Conservation (phyloP, 805 yeast species). For the Saccharomycopsis schoenii region DNA sequence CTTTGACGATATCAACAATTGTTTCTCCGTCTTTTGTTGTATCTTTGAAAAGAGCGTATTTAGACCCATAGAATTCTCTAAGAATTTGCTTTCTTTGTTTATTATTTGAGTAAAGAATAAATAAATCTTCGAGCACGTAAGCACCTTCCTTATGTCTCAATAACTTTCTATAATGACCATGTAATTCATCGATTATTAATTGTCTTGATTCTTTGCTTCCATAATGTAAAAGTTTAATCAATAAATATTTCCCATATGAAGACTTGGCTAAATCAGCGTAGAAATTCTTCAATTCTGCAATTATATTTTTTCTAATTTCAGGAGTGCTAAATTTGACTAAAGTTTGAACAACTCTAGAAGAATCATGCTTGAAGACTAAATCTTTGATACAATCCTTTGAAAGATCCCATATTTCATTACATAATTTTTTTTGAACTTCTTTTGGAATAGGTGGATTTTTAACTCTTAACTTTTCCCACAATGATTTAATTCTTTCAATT, state of each 20-base stretch:
- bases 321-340: constrained; percentile 77
- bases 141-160: constrained; percentile 99
- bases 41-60: constrained; percentile 82
- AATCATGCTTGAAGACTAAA: constrained; percentile 89
- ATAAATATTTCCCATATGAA: constrained; percentile 84
- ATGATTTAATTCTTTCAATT: constrained; percentile 70
- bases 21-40: constrained; percentile 51
- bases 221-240: constrained; percentile 83
- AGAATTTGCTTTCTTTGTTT: constrained; percentile 86
- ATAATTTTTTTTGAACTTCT: constrained; percentile 62
- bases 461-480: constrained; percentile 90
- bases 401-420: constrained; percentile 78
- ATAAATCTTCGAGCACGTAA: constrained; percentile 90
- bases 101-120: constrained; percentile 70
- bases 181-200: constrained; percentile 69
- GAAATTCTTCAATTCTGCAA: constrained; percentile 42
- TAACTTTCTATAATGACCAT: constrained; percentile 81
- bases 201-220: constrained; percentile 79
- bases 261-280: constrained; percentile 80
- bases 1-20: constrained; percentile 55
- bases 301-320: constrained; percentile 65
- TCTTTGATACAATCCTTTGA: constrained; percentile 71
- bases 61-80: constrained; percentile 94
- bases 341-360: constrained; percentile 92
- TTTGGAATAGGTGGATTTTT: constrained; percentile 75